Percentiles rank a stretch among this genome's conserved stretches.
Conservation (phyloP, 495 filamentous ascomycete species). For the Daldinia vernicosa region DNA sequence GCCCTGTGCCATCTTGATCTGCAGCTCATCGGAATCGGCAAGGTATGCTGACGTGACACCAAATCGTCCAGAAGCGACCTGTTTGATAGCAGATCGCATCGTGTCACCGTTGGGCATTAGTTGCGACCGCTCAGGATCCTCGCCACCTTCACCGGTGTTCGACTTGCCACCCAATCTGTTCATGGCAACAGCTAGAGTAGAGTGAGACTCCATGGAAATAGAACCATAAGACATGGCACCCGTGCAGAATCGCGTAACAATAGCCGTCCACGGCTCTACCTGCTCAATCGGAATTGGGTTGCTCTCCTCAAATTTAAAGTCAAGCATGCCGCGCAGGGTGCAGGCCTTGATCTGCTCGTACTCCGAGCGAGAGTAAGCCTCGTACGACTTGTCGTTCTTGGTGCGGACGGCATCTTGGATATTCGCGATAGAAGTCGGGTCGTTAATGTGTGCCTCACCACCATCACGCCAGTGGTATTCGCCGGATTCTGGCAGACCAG, state of each 20-base stretch:
- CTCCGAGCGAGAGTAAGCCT: conserved; percentile 92
- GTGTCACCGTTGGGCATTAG: conserved; percentile 92
- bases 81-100: conserved; percentile 99
- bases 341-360: conserved; percentile 99
- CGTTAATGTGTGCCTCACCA: conserved; percentile 97
- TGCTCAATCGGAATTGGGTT: conserved; percentile 94
- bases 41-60: conserved; percentile 98
- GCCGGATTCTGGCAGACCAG: conserved; percentile 90
- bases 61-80: conserved; percentile 96
- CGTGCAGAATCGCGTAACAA: conserved; percentile 97
- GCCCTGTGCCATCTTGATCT: conserved; percentile 99
- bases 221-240: conserved; percentile 99
- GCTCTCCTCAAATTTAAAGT: conserved; percentile 94
- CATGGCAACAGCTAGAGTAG: conserved; percentile 96
- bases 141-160: conserved; percentile 98
- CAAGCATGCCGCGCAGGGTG: conserved; percentile 93
- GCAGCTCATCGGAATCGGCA: conserved; percentile 97
- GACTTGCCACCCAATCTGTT: conserved; percentile 98
- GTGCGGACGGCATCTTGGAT: conserved; percentile 97
- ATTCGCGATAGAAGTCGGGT: conserved; percentile 94
- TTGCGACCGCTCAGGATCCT: conserved; percentile 92
- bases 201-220: conserved; percentile 99
- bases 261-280: conserved; percentile 98
- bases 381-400: conserved; percentile 99
- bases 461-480: conserved; percentile 99